These are phyloP conservation scores for Silene latifolia DNA, from an alignment of 148 eudicot species.

Conservation along the genomic window DNA sequence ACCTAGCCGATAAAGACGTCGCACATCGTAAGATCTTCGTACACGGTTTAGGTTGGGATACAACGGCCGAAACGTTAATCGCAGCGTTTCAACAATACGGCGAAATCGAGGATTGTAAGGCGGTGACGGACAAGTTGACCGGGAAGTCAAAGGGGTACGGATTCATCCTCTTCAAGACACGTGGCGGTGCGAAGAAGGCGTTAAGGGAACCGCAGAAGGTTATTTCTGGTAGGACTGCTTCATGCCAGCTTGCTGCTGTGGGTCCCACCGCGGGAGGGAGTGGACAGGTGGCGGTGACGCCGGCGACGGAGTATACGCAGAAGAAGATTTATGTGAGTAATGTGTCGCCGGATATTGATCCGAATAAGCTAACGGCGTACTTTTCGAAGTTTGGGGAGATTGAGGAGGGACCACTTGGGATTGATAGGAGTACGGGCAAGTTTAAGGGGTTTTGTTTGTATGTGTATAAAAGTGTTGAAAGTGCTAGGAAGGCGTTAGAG, in stretches of 20 bases:
- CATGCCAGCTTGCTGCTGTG: conserved; percentile 84
- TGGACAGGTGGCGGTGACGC: not conserved
- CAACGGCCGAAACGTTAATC: conserved; percentile 57
- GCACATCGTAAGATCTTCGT: conserved; percentile 85
- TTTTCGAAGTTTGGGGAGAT: conserved; percentile 81
- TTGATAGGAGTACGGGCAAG: conserved; percentile 79
- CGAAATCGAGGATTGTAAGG: conserved; percentile 88
- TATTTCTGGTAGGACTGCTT: conserved; percentile 62
- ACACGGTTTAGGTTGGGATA: conserved; percentile 90
- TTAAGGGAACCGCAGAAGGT: conserved; percentile 73
- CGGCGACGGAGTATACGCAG: conserved; percentile 64
- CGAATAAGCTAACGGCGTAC: conserved; percentile 44
- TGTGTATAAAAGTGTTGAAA: conserved; percentile 63
- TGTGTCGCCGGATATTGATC: conserved; percentile 72
- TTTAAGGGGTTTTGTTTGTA: conserved; percentile 83
- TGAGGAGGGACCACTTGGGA: conserved; percentile 91
- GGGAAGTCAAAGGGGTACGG: conserved; percentile 93
- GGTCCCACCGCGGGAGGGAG: conserved; percentile 55
- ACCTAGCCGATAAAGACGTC: conserved; percentile 68
- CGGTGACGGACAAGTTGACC: conserved; percentile 55
- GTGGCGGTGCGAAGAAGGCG: conserved; percentile 64
- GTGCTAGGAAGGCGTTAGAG: conserved; percentile 73
- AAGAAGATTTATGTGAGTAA: conserved; percentile 89
- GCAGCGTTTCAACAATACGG: conserved; percentile 56
- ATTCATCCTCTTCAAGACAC: conserved; percentile 61